phyloP scores from a whole-genome alignment of 2,329 filamentous ascomycete species.

The Xylaria sp. region DNA sequence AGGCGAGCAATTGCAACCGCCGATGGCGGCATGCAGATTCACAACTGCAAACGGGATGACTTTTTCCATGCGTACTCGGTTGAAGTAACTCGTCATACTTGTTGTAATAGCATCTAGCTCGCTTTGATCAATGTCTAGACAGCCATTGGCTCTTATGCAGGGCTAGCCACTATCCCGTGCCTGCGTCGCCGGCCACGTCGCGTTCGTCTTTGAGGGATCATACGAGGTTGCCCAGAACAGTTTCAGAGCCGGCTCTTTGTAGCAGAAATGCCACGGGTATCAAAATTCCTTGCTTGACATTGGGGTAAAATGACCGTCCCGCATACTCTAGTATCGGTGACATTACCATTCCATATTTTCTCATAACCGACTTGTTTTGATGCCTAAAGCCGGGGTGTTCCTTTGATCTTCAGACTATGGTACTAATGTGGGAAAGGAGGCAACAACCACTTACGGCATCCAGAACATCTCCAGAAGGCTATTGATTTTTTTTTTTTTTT shows the following conservation, averaged over 20 bases:
- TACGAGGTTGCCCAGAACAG: neutral
- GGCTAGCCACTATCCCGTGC: neutral
- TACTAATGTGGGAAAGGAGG: neutral
- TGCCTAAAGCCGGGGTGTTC: neutral
- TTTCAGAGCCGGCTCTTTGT: neutral
- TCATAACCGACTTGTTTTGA: neutral
- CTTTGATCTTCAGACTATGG: neutral
- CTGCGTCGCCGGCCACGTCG: neutral
- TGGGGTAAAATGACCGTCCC: neutral
- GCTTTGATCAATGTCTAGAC: neutral
- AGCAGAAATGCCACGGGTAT: neutral
- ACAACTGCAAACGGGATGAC: neutral
- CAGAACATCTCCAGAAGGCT: neutral
- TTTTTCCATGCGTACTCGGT: neutral
- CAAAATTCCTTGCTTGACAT: neutral
- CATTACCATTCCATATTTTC: neutral
- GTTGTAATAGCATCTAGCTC: neutral
- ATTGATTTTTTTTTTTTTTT: neutral
- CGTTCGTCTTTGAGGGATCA: neutral
- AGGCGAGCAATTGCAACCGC: slow-evolving; percentile 1
- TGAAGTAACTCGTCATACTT: neutral
- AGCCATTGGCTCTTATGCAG: neutral
- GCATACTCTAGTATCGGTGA: neutral
- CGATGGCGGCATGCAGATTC: slow-evolving; percentile 16
- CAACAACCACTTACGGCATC: neutral